Evolutionary conservation across 2,329 filamentous ascomycete genomes (phyloP).

Genomic region (Aspergillus tamarii): DNA sequence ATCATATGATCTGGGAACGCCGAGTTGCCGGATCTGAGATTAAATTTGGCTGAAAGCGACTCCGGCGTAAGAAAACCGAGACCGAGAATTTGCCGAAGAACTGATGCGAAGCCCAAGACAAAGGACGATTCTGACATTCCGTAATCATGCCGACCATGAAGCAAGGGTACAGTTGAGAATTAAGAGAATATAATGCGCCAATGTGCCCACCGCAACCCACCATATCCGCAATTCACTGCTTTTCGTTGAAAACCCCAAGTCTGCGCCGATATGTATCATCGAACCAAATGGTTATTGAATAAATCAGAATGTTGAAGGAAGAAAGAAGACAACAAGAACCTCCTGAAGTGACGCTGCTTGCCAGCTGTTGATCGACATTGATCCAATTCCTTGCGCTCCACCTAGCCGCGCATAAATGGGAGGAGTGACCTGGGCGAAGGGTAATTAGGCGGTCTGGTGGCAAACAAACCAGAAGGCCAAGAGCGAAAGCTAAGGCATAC

Average conservation of each 20-base stretch:
- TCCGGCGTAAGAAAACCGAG: not conserved
- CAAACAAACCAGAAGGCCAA: not conserved
- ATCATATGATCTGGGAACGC: not conserved
- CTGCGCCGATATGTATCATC: conserved; percentile 36
- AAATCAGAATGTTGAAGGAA: conserved; percentile 20
- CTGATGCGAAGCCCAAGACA: not conserved
- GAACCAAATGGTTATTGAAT: conserved; percentile 33
- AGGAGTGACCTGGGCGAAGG: not conserved
- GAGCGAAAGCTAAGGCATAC: conserved; percentile 6
- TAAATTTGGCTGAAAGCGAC: not conserved
- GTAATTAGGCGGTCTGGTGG: not conserved
- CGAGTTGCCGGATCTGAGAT: not conserved
- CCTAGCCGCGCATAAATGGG: not conserved
- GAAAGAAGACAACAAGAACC: conserved; percentile 3
- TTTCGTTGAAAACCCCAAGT: conserved; percentile 28
- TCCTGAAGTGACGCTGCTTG: not conserved
- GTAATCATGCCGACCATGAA: conserved; percentile 10
- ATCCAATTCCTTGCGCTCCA: not conserved
- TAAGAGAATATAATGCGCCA: conserved; percentile 12
- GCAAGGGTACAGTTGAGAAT: conserved; percentile 15
- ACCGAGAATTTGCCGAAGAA: conserved; percentile 7
- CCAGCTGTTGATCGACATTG: not conserved
- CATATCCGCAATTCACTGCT: conserved; percentile 31
- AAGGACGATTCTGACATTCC: conserved; percentile 13
- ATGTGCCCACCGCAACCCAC: conserved; percentile 25